Base-by-base conservation (phyloP, 2,329 filamentous ascomycete genomes). In the Lasiodiplodia theobromae region DNA sequence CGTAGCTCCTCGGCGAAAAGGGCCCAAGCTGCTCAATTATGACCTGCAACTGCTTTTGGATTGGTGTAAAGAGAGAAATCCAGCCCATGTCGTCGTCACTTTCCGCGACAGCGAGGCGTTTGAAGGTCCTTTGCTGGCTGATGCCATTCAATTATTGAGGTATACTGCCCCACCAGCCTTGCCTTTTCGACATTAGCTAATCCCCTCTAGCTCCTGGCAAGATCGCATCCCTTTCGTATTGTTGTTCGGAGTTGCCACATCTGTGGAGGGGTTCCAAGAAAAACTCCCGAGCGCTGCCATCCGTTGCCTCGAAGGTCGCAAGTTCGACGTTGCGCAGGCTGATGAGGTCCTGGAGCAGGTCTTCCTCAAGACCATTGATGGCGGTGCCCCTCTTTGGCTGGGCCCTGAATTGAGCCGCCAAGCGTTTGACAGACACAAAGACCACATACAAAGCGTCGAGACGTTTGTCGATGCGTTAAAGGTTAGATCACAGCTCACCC, bases 81-180 rank as follows among this genome's bases (percentile, higher is more conserved):
- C 85, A 37, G 79, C 86, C 51, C 88, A 88, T 72, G 86, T 95
- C 11, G 86, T 93, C 64, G 83, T 96, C 60, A 88, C 91, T 0
- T 89, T 96, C 69, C 90, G 94, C 76, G 92, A 96, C 74, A 93
- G 91, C 71, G 93, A 96, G 79, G 92, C 90, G 0, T 94, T 96
- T 75, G 92, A 94, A 73, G 88, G 88, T 57, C 82, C 82, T 37
- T 79, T 96, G n/a, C 81, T 96, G 14, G 89, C 89, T 1, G 92
- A 95, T 69, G 76, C 93, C 44, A 86, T 95, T 56, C 83, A 85
- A 47, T 84, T 94, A 5, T 85, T 95, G 69, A 86, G 87, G 90
- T 91, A 82, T 60, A 85, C 79, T 25, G 5, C 57, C 2, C n/a
- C 16, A 16, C 23, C 4, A 7, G 5, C 28, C 66, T 2, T 23